Conservation (phyloP, 495 filamentous ascomycete species). For the Parathielavia hyrcaniae region DNA sequence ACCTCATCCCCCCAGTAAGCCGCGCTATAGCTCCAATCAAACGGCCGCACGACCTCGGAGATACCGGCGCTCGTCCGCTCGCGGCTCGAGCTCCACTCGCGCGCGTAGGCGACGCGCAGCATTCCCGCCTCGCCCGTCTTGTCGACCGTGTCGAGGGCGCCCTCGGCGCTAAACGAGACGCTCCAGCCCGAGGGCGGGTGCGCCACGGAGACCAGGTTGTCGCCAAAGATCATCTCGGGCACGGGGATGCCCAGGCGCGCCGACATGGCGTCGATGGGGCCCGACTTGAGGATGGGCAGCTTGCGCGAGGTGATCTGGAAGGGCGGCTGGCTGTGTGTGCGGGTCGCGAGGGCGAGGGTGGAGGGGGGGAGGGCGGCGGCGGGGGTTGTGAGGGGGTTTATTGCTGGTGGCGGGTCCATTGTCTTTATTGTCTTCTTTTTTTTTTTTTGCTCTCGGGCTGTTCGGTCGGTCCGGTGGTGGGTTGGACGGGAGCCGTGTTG, state of each 20-base stretch:
- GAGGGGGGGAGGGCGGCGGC: neutral
- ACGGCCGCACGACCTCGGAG: constrained; percentile 87
- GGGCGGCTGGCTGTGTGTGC: constrained; percentile 47
- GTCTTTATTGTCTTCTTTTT: no score
- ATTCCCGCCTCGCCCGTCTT: constrained; percentile 75
- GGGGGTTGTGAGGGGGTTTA: neutral
- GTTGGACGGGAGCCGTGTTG: neutral
- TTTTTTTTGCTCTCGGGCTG: neutral
- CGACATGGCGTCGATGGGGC: constrained; percentile 82
- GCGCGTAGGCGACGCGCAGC: constrained; percentile 88
- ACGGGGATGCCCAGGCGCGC: constrained; percentile 71
- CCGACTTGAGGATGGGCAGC: constrained; percentile 85
- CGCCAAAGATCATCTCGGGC: constrained; percentile 98
- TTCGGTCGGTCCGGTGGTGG: neutral
- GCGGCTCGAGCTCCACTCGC: constrained; percentile 79
- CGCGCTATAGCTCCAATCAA: constrained; percentile 96
- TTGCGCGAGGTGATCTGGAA: constrained; percentile 75
- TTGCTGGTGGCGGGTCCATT: constrained; percentile 8
- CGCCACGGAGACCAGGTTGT: constrained; percentile 72
- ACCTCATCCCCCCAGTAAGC: constrained; percentile 65
- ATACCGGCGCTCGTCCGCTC: constrained; percentile 83
- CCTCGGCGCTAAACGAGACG: constrained; percentile 73
- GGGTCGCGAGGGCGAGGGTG: constrained; percentile 33
- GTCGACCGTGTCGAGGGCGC: constrained; percentile 83
- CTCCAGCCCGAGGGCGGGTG: constrained; percentile 65